A percentile compares a stretch with the other conserved stretches of the same genome.
These are phyloP conservation scores for Penicillium brevicompactum DNA, from an alignment of 2,329 filamentous ascomycete species.

Conservation along the genomic window DNA sequence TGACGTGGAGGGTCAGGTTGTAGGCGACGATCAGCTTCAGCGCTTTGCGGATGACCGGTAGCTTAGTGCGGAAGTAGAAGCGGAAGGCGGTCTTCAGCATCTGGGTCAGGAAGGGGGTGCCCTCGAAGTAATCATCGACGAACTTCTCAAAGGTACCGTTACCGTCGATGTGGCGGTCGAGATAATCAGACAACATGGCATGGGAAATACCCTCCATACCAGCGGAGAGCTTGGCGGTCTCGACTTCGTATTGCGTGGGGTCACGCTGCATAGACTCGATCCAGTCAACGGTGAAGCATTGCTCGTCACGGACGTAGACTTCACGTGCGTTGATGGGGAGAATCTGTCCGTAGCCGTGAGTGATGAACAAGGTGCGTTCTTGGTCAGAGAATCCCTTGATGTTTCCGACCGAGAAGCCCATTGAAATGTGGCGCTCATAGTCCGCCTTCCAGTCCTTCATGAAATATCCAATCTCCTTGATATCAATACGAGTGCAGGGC, in stretches of 20 bases:
- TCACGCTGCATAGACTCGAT: conserved; percentile 77
- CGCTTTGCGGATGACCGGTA: conserved; percentile 89
- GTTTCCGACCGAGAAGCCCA: conserved; percentile 88
- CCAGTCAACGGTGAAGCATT: conserved; percentile 93
- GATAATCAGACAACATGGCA: conserved; percentile 81
- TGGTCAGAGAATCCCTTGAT: conserved; percentile 78
- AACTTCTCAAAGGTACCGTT: conserved; percentile 90
- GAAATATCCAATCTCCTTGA: conserved; percentile 97
- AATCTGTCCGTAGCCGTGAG: conserved; percentile 92
- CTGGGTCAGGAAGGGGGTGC: conserved; percentile 91
- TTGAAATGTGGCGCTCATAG: conserved; percentile 84
- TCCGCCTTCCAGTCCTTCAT: conserved; percentile 99
- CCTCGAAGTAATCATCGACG: conserved; percentile 94
- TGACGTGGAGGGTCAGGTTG: conserved; percentile 92
- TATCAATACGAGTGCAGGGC: conserved; percentile 95
- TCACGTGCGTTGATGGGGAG: conserved; percentile 91
- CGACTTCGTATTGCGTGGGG: conserved; percentile 79
- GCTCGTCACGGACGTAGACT: conserved; percentile 87
- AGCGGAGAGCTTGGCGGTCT: conserved; percentile 85
- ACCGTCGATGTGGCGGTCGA: conserved; percentile 91
- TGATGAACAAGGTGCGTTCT: conserved; percentile 80
- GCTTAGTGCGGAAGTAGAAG: conserved; percentile 85
- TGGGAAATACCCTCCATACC: conserved; percentile 84
- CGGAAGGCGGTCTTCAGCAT: conserved; percentile 95
- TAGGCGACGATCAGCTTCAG: conserved; percentile 94